Base-by-base conservation (phyloP, 148 eudicot genomes). In the Camellia japonica region DNA sequence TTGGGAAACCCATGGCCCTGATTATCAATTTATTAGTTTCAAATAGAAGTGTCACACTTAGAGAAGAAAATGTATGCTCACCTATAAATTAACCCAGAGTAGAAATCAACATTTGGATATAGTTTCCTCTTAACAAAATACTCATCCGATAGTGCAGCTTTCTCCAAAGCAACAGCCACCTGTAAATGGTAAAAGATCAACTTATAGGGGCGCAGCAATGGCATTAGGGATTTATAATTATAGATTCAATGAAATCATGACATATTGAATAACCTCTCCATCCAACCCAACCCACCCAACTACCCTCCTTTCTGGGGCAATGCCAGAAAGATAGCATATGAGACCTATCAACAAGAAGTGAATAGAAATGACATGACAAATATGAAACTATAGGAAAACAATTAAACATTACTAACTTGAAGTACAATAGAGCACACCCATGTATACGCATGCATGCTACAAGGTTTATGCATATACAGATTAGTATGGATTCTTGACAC, bases 41-140 rank as follows among this genome's bases (percentile, higher is more conserved):
- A 10, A 4, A 18, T n/a, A 20, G 63, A 59, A 46, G 41, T 54
- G 1, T 51, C 0, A 30, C 55, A 41, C 15, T 6, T 41, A 11
- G 23, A 12, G 9, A 62, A 55, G 20, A 16, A 61, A 66, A 61
- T 46, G 74, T 65, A 42, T 61, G 61, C 82, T 19, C 90, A 96
- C 99, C 99, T 92, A 85, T 96, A 96, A 67, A 96, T 96, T 82
- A 96, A 84, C n/a, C 99, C 99, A 71, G 99, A 96, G 84, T 96
- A 96, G 83, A 96, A 94, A 85, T 96, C 99, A 81, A 96, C 99
- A 88, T 96, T 96, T 10, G 99, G 99, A 81, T 96, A 96, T 81
- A 96, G 80, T 89, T 96, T 96, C 85, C 99, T 85, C 87, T 92
- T 92, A 54, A 94, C 85, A 80, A 96, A 96, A 79, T 90, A 96